Evolutionary conservation across 768 basidiomycete genomes (phyloP).

Genomic region (Macrocybe gigantea): DNA sequence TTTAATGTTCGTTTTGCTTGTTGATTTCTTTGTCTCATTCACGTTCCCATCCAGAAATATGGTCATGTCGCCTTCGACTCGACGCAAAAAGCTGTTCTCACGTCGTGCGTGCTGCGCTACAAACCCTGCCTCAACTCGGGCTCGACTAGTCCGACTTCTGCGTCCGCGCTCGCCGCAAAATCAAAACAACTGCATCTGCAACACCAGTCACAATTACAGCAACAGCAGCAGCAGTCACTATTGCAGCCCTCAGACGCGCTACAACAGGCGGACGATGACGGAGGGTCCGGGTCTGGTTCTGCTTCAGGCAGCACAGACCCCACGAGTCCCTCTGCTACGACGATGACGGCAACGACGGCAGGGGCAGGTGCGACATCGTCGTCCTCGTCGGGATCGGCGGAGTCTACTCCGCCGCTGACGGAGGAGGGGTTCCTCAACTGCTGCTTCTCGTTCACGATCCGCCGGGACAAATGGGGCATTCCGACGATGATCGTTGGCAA

Average conservation of each 20-base stretch:
- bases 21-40: neutral
- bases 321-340: neutral
- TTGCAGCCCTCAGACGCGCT: no score
- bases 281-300: conserved; percentile 2
- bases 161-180: neutral
- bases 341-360: neutral
- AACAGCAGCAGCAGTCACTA: no score
- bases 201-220: no score
- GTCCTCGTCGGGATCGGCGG: conserved; percentile 12
- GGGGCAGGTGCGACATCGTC: neutral
- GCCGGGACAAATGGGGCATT: conserved; percentile 80
- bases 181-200: no score
- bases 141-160: conserved; percentile 19
- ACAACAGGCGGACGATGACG: no score
- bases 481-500: conserved; percentile 90
- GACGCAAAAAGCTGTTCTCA: conserved; percentile 88
- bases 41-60: conserved; percentile 64
- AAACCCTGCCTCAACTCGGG: conserved; percentile 55
- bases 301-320: neutral
- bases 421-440: conserved; percentile 81
- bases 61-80: conserved; percentile 90
- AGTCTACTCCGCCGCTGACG: conserved; percentile 23
- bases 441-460: conserved; percentile 88
- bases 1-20: neutral
- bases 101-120: conserved; percentile 82